Percentiles rank a stretch among this genome's conserved stretches.
Conservation (phyloP, 495 filamentous ascomycete species). For the Penicillium lividum region DNA sequence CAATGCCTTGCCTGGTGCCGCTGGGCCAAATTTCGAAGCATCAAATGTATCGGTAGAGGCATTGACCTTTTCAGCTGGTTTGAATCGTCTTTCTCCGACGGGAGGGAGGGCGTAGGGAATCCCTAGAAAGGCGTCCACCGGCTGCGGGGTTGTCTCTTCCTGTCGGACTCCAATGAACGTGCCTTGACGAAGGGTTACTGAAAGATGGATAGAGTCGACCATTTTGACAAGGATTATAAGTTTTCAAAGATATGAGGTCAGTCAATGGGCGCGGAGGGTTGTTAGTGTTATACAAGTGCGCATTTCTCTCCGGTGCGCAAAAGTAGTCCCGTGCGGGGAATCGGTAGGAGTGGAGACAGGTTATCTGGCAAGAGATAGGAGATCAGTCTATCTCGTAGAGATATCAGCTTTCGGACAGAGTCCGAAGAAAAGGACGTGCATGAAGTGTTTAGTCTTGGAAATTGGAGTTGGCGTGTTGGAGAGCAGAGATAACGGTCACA, state of each 20-base stretch:
- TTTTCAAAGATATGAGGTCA: not conserved
- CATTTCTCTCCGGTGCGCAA: constrained; percentile 15
- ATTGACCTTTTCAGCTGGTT: constrained; percentile 42
- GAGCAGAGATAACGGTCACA: constrained; percentile 1
- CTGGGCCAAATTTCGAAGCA: constrained; percentile 40
- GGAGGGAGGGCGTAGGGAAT: constrained; percentile 62
- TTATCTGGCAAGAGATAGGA: constrained; percentile 11
- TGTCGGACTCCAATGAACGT: constrained; percentile 51
- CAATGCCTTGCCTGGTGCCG: constrained; percentile 30
- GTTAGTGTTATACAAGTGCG: not conserved
- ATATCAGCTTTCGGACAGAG: constrained; percentile 2
- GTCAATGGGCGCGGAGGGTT: not conserved
- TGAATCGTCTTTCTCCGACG: constrained; percentile 56
- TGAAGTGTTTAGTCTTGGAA: constrained; percentile 1
- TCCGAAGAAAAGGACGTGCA: not conserved
- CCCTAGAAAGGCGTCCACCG: constrained; percentile 59
- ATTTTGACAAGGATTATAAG: not conserved
- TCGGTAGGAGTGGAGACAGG: constrained; percentile 16
- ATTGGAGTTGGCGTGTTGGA: constrained; percentile 6
- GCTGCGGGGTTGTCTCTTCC: constrained; percentile 39
- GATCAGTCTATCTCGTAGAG: constrained; percentile 10
- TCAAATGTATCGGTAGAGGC: constrained; percentile 37
- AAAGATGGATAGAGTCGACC: constrained; percentile 23
- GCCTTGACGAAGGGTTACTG: constrained; percentile 54
- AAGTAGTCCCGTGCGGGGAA: constrained; percentile 28